Evolutionary conservation across 331 rosid genomes (phyloP), one percentile per base, ranked within the genome.

Genomic region (Malus hybrid): DNA sequence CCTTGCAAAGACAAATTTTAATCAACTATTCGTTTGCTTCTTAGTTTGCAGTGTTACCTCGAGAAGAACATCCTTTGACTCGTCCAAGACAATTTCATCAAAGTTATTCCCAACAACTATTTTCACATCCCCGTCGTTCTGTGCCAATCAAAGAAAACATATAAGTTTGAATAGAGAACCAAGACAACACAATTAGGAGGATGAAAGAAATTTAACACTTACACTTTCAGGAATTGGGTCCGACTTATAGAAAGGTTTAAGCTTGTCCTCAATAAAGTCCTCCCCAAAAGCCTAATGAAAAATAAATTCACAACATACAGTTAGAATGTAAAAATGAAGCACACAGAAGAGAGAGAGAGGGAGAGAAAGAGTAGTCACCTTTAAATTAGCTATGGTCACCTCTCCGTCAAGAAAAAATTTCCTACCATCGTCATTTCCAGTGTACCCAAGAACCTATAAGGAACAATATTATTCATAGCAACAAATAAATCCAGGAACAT

Each of bases 1-100:
- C 75, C 19, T 61, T 29, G 75, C 46, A 39, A 39, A 39, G 46
- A 66, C 34, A 77, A 26, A 72, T 15, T 13, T 60, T 58, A 53
- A 56, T 30, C 60, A 26, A 48, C 22, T 13, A 24, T 10, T 18
- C 52, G 8, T 18, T 76, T 5, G 15, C 10, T 8, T 52, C 61
- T 67, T 73, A 33, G 56, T 63, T 58, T 57, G 12, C 16, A 42
- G 66, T 30, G 24, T 67, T 78, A 95, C 99, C 98, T 95, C 99
- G 6, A 95, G 99, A 77, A 95, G 97, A 81, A 95, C 98, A 66
- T 95, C 99, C 90, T 90, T 95, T 5, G 99, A 95, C 80, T 95
- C 98, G 48, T 95, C 98, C 86, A 95, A 79, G 77, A 95, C 99
- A 84, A 95, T 87, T 30, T 92, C 93, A 68, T 95, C 97, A 67